These are phyloP conservation scores for Clitopilus passeckerianus DNA, from an alignment of 768 basidiomycete genomes.

Conservation along the genomic window DNA sequence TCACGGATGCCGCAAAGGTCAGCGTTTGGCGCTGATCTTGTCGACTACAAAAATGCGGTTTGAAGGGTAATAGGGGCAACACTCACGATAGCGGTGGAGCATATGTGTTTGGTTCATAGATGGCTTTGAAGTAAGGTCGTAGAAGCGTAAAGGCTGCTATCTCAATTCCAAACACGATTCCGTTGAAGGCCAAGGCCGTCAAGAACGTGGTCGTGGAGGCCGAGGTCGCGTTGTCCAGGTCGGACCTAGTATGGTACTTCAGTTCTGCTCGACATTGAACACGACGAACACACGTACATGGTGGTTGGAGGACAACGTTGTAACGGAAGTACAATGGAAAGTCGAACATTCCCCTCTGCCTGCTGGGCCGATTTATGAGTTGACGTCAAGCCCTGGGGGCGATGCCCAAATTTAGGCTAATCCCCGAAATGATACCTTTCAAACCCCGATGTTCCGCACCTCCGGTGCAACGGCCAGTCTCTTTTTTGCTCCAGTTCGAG, in stretches of 20 bases:
- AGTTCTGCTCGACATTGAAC: not conserved
- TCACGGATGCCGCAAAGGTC: no score
- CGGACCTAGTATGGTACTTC: constrained; percentile 25
- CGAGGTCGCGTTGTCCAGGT: constrained; percentile 34
- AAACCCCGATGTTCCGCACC: not conserved
- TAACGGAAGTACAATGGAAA: not conserved
- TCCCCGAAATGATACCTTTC: not conserved
- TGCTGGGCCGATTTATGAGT: not conserved
- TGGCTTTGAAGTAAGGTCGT: constrained; percentile 77
- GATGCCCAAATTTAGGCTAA: not conserved
- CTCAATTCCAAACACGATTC: constrained; percentile 64
- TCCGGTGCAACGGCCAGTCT: no score
- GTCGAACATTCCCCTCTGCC: not conserved
- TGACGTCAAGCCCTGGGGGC: not conserved
- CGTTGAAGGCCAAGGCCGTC: constrained; percentile 84
- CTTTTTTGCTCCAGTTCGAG: no score
- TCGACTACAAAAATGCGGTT: not conserved
- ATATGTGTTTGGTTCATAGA: constrained; percentile 88
- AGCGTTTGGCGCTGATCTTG: no score
- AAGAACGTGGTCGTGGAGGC: constrained; percentile 78
- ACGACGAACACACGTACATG: constrained; percentile 14
- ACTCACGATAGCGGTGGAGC: constrained; percentile 38
- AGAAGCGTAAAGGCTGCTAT: constrained; percentile 77
- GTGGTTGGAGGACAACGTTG: constrained; percentile 4
- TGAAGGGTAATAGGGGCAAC: not conserved